Percentiles rank a stretch among this genome's conserved stretches.
Evolutionary conservation across 345 rosid species (phyloP).

Genomic region (Ceriops zippeliana): DNA sequence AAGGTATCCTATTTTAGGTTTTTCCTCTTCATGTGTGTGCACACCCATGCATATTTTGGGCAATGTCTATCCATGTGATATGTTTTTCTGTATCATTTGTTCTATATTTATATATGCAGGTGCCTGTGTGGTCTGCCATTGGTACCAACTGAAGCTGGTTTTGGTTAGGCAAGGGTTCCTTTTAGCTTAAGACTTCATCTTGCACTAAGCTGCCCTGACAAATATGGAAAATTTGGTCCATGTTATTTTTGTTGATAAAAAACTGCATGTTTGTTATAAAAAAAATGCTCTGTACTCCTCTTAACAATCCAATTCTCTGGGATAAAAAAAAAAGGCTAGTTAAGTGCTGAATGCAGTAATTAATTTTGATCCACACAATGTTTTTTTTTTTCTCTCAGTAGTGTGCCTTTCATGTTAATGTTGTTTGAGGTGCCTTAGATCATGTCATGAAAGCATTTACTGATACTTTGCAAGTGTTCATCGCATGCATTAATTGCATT

Average conservation of each 20-base stretch:
- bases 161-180: too few species aligned
- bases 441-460: not conserved
- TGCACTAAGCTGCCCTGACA: too few species aligned
- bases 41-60: not conserved
- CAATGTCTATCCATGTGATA: not conserved
- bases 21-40: not conserved
- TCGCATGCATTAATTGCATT: conserved; percentile 1
- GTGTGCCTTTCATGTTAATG: not conserved
- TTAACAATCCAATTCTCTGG: not conserved
- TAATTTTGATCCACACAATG: not conserved
- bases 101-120: not conserved
- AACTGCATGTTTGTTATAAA: not conserved
- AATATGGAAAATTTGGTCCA: too few species aligned
- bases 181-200: too few species aligned
- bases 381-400: not conserved
- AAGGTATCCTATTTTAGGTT: conserved; percentile 46
- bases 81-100: not conserved
- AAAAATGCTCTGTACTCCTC: not conserved
- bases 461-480: not conserved
- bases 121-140: too few species aligned
- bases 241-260: too few species aligned
- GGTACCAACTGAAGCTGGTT: too few species aligned
- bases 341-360: not conserved
- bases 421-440: not conserved
- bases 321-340: not conserved